Evolutionary conservation across 2,329 filamentous ascomycete species (phyloP).

Genomic region (Alternaria sp.): DNA sequence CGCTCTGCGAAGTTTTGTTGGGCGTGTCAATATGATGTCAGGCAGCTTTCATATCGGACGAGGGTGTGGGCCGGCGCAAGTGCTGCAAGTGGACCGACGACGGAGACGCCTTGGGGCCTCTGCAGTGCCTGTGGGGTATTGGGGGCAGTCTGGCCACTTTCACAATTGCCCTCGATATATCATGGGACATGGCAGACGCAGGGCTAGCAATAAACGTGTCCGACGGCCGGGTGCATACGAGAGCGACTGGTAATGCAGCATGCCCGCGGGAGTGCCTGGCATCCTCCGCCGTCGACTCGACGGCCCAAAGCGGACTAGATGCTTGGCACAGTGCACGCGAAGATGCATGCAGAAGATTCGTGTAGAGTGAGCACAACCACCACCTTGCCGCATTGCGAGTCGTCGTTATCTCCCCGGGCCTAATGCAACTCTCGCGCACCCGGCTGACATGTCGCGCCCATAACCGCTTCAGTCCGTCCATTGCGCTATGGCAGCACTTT

Average conservation of each 20-base stretch:
- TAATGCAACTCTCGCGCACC: conserved; percentile 33
- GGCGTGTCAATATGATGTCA: conserved; percentile 28
- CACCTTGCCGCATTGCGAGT: conserved; percentile 2
- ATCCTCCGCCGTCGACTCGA: conserved; percentile 5
- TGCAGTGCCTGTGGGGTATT: background rate
- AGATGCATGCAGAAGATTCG: conserved; percentile 6
- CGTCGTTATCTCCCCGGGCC: conserved; percentile 16
- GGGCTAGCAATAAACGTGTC: conserved; percentile 1
- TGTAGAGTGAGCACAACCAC: background rate
- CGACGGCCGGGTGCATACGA: background rate
- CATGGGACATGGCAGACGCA: background rate
- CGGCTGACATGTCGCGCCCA: conserved; percentile 41
- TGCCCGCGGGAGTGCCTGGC: conserved; percentile 24
- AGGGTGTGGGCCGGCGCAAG: conserved; percentile 11
- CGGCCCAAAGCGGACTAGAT: conserved; percentile 18
- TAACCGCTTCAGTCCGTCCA: conserved; percentile 41
- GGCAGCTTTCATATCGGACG: conserved; percentile 11
- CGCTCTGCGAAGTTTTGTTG: conserved; percentile 13
- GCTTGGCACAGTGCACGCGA: conserved; percentile 19
- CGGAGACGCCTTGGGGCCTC: background rate
- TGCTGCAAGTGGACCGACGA: conserved; percentile 8
- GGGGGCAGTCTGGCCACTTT: conserved; percentile 1
- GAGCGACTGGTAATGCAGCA: conserved; percentile 10
- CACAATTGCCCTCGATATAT: background rate
- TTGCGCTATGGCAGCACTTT: conserved; percentile 45